Conservation (phyloP, 208 protist species). For the Jaenimonas drosophilae region DNA sequence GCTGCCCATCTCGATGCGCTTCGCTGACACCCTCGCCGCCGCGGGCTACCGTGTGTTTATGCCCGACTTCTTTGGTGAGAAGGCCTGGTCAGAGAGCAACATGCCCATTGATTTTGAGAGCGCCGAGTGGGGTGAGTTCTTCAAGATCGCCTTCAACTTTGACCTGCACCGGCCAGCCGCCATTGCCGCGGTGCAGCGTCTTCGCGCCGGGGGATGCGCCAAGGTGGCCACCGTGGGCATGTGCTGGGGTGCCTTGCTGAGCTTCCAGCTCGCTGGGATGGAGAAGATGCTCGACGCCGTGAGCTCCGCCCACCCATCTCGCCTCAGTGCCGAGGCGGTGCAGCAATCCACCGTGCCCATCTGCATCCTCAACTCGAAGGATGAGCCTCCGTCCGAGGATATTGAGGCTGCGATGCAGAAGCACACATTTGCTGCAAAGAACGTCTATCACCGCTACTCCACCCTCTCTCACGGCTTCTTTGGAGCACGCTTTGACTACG, state of each 20-base stretch:
- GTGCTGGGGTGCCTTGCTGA: conserved; percentile 41
- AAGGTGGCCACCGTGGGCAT: conserved; percentile 34
- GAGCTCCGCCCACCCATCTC: conserved; percentile 25
- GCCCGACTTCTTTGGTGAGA: conserved; percentile 39
- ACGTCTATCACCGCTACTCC: conserved; percentile 30
- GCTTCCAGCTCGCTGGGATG: conserved; percentile 10
- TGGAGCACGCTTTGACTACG: conserved; percentile 23
- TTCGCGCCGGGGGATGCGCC: conserved; percentile 23
- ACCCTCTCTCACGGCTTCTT: conserved; percentile 44
- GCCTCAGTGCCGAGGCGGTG: conserved; percentile 2
- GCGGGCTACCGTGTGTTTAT: conserved; percentile 38
- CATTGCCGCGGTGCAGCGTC: conserved; percentile 16
- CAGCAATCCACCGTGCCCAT: conserved; percentile 2
- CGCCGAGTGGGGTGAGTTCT: conserved; percentile 18
- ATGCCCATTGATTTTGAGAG: conserved; percentile 19
- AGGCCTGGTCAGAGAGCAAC: conserved; percentile 15
- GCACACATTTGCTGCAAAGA: conserved; percentile 7
- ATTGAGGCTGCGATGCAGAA: conserved; percentile 19
- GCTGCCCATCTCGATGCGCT: conserved; percentile 26
- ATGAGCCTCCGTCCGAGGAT: conserved; percentile 26
- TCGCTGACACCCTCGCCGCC: conserved; percentile 28
- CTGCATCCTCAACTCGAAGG: conserved; percentile 33
- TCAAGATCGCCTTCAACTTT: conserved; percentile 7
- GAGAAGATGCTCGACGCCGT: conserved; percentile 18
- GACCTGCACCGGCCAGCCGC: conserved; percentile 11